Base-by-base conservation (phyloP, 1,139 yeast species). In the Pneumocystis wakefieldiae region DNA sequence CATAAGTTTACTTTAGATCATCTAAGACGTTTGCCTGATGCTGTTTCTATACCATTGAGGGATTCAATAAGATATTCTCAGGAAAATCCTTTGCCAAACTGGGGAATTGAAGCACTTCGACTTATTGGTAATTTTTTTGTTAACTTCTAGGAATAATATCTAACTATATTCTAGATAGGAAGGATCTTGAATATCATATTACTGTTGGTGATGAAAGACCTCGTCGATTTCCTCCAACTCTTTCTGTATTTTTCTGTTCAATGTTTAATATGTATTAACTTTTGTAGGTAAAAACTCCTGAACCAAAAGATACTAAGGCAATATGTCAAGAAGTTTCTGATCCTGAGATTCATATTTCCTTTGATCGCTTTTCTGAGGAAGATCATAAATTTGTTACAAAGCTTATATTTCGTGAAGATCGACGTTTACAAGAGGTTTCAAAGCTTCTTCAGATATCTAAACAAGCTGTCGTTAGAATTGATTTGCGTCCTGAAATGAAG, bases 381-480 rank as follows among this genome's bases (percentile, higher is more conserved):
- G 62, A 48, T 39, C 42, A 55, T 39, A 39, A 60, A 0, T 81
- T 82, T 67, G 55, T 48, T 12, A 48, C 55, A 48, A 48, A 48
- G 28, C 73, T 87, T 28, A 84, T 91, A 0, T 91, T 89, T 71
- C 84, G 85, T 24, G 79, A 81, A 58, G 97, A 91, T 71, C 76
- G 95, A 64, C 77, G 97, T 63, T 86, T 86, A 71, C 84, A 82
- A 68, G 96, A 91, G 69, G 86, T 87, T 15, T 82, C 88, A 0
- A 80, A 83, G 19, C 73, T 88, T 41, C 74, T 89, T 39, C 94
- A 86, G 70, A 84, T 87, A 24, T 84, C 91, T 0, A 81, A 81
- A 66, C 78, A 81, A 8, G 41, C 62, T 15, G 62, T 59, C 37
- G 67, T 63, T 95, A 87, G 55, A 66, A 68, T 3, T 74, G 74